These are phyloP conservation scores for Dendrobium huoshanense DNA, from an alignment of 106 monocot species.

Conservation along the genomic window DNA sequence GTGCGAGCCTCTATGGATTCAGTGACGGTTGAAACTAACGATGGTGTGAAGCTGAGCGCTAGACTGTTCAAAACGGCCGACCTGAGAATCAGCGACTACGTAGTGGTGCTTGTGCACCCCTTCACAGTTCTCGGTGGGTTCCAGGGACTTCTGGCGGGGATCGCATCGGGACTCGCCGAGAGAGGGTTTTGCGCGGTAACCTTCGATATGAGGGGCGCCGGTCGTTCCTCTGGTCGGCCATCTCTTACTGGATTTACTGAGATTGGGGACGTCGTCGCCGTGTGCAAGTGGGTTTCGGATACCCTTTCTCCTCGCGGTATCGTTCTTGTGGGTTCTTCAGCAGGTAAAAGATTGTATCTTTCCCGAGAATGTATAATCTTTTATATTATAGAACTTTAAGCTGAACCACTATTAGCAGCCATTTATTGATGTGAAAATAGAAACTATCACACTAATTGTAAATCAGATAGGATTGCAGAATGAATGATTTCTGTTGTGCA, in stretches of 20 bases:
- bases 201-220: constrained; percentile 96
- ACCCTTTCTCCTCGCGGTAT: constrained; percentile 49
- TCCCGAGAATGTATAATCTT: not conserved
- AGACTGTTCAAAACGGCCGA: constrained; percentile 57
- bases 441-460: no score
- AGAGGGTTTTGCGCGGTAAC: constrained; percentile 60
- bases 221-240: constrained; percentile 67
- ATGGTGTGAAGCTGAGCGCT: constrained; percentile 55
- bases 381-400: no score
- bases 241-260: constrained; percentile 80
- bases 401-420: not conserved
- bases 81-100: constrained; percentile 12
- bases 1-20: constrained; percentile 26
- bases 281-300: constrained; percentile 63
- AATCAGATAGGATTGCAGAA: no score
- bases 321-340: constrained; percentile 90
- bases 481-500: no score
- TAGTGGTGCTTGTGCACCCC: constrained; percentile 85
- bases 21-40: constrained; percentile 49
- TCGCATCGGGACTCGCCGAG: constrained; percentile 61
- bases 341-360: constrained; percentile 38
- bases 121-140: constrained; percentile 84
- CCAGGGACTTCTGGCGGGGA: constrained; percentile 80
- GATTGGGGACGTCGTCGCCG: constrained; percentile 64
- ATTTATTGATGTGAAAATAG: no score